A percentile compares a stretch with the other conserved stretches of the same genome.
These are phyloP conservation scores for Cephalotrichum gorgonifer DNA, from an alignment of 2,329 filamentous ascomycete species.

Conservation along the genomic window DNA sequence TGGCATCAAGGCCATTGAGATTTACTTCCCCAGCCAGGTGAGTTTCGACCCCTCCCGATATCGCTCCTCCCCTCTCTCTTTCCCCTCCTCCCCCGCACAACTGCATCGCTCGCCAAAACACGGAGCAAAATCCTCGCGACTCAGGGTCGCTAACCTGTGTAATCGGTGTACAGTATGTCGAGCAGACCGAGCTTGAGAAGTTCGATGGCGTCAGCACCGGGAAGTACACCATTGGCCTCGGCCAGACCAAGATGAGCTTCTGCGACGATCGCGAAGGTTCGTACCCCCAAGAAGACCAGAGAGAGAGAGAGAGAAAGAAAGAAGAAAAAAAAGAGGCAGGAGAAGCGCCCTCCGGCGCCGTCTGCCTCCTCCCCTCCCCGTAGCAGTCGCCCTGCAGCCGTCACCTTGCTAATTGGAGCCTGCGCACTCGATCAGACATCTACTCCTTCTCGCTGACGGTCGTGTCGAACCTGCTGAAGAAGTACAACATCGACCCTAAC, in stretches of 20 bases:
- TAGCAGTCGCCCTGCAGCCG: not conserved
- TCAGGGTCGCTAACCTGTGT: not conserved
- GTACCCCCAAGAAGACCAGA: too few relatives aligned
- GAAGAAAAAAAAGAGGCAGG: too few relatives aligned
- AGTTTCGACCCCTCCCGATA: conserved; percentile 18
- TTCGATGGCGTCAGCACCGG: conserved; percentile 74
- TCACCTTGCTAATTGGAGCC: not conserved
- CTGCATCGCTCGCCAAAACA: too few relatives aligned
- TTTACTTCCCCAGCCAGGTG: conserved; percentile 82
- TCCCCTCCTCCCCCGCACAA: too few relatives aligned
- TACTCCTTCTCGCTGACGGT: conserved; percentile 77
- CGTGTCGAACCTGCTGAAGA: conserved; percentile 66
- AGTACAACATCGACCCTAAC: conserved; percentile 73
- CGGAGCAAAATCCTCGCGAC: not conserved
- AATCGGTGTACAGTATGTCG: conserved; percentile 54
- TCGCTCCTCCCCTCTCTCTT: not conserved
- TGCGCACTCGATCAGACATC: conserved; percentile 49
- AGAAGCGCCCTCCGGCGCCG: not conserved
- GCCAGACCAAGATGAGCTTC: conserved; percentile 88
- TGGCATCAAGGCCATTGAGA: conserved; percentile 87
- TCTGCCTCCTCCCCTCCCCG: not conserved
- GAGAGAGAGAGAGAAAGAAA: too few relatives aligned
- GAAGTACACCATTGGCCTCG: conserved; percentile 86
- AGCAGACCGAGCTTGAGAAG: conserved; percentile 73
- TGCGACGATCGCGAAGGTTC: conserved; percentile 81